Base-by-base conservation (phyloP, 1,284 basidiomycete genomes). In the Cystobasidium pallidum region DNA sequence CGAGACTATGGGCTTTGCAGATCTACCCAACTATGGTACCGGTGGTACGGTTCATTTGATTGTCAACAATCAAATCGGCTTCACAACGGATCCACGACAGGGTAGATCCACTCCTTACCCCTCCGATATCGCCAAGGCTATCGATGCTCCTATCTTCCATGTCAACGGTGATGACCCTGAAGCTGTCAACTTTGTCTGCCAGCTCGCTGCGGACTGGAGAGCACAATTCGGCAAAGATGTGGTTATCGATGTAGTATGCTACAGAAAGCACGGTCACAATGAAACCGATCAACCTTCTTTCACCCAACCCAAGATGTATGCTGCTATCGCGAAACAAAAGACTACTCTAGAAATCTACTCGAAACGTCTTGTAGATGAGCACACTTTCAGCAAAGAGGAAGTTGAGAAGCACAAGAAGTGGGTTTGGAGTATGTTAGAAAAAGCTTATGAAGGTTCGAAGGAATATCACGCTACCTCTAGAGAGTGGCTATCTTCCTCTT, bases 191-290 rank as follows among this genome's bases (percentile, higher is more conserved):
- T 99, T 94, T 80, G 95, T 99, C 63, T 96, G 92, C 82, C 92
- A 95, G 81, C 89, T 99, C 70, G 95, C 96, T 34, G 95, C 96
- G 52, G 96, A 99, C 82, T 99, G 94, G 85, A 89, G 96, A 72
- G 93, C 94, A 78, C 95, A 94, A 82, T 99, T 90, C 87, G 97
- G 97, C 87, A 95, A 93, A 85, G 95, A 99, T 81, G 95, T 99
- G 75, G 95, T 99, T 78, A 85, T 99, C 77, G 95, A 99, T 83
- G 91, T 99, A 75, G 94, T 99, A 75, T 99, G 96, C 84, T 99
- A 98, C 85, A 91, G 96, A 78, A 91, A 94, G 70, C 89, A 99
- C 81, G 96, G 96, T 28, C 96, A 99, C 85, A 99, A 99, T 83
- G 96, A 99, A 84, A 98, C 94, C 24, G 96, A 99, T 81, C 96